Conservation (phyloP, 2,329 filamentous ascomycete genomes). For the Raffaelea deltoideospora region DNA sequence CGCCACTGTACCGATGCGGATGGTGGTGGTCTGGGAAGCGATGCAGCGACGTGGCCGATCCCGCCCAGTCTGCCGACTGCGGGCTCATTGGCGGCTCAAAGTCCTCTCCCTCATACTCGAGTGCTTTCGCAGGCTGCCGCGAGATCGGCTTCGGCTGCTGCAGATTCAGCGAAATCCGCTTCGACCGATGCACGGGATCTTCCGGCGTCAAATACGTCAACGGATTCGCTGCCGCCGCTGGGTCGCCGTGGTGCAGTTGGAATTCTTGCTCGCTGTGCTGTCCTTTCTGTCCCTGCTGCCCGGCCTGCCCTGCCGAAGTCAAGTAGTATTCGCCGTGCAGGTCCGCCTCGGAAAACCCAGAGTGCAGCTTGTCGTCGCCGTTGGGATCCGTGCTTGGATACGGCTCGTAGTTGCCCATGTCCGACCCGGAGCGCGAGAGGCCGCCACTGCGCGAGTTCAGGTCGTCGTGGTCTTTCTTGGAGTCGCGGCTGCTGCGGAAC, state of each 20-base stretch:
- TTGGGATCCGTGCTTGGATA: slow-evolving; percentile 40
- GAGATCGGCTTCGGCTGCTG: slow-evolving; percentile 66
- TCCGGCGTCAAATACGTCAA: slow-evolving; percentile 41
- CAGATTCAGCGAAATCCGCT: slow-evolving; percentile 65
- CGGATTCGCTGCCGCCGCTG: slow-evolving; percentile 31
- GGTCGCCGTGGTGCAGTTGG: slow-evolving; percentile 1
- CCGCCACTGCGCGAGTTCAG: slow-evolving; percentile 11
- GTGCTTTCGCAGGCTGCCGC: slow-evolving; percentile 59
- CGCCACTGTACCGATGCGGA: slow-evolving; percentile 35
- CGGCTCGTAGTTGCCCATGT: slow-evolving; percentile 52
- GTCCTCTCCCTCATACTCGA: slow-evolving; percentile 55
- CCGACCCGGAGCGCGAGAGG: slow-evolving; percentile 65
- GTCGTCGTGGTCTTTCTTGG: slow-evolving; percentile 45
- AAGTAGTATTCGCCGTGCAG: slow-evolving; percentile 17
- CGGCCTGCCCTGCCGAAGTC: slow-evolving; percentile 5
- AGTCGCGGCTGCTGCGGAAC: slow-evolving; percentile 52
- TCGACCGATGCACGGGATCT: slow-evolving; percentile 69
- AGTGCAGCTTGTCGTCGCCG: slow-evolving; percentile 44
- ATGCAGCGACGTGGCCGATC: slow-evolving; percentile 43
- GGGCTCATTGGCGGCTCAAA: slow-evolving; percentile 48
- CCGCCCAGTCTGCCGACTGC: slow-evolving; percentile 45
- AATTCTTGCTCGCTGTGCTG: too few species aligned
- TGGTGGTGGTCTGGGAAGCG: slow-evolving; percentile 31
- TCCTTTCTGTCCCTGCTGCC: slow-evolving; percentile 1
- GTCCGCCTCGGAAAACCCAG: slow-evolving; percentile 39